Evolutionary conservation across 2,329 filamentous ascomycete species (phyloP).

Genomic region (Sclerotiophoma versabilis): DNA sequence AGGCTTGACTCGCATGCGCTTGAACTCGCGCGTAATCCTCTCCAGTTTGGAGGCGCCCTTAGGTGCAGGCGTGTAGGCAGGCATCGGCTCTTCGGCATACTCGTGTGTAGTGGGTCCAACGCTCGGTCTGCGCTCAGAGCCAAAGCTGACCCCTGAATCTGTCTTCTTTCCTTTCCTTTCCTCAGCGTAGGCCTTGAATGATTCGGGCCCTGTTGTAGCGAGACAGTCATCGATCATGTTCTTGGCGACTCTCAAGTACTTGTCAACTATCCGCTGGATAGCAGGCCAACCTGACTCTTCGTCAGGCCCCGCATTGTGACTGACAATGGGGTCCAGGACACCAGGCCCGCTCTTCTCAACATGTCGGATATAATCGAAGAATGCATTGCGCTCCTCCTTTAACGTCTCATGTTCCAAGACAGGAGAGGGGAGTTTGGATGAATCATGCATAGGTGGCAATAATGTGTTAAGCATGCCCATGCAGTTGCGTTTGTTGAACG

Average conservation of each 20-base stretch:
- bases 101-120: conserved; percentile 37
- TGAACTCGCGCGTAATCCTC: conserved; percentile 65
- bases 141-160: conserved; percentile 70
- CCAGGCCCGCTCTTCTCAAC: conserved; percentile 64
- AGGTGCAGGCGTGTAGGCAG: conserved; percentile 25
- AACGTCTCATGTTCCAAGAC: conserved; percentile 61
- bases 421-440: conserved; percentile 53
- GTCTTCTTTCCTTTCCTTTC: conserved; percentile 62
- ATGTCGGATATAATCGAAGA: conserved; percentile 67
- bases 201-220: conserved; percentile 52
- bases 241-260: conserved; percentile 65
- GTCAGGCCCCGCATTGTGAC: conserved; percentile 58
- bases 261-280: conserved; percentile 58
- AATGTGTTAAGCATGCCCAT: conserved; percentile 73
- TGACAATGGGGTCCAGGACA: conserved; percentile 62
- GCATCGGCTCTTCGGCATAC: conserved; percentile 28
- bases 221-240: conserved; percentile 67
- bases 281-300: conserved; percentile 65
- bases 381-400: conserved; percentile 64
- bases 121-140: conserved; percentile 45
- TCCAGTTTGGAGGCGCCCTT: conserved; percentile 61
- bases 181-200: conserved; percentile 42
- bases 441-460: conserved; percentile 62
- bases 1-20: conserved; percentile 63
- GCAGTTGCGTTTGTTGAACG: conserved; percentile 71